Evolutionary conservation across 2,329 filamentous ascomycete species (phyloP).

Genomic region (Mariannaea sp.): DNA sequence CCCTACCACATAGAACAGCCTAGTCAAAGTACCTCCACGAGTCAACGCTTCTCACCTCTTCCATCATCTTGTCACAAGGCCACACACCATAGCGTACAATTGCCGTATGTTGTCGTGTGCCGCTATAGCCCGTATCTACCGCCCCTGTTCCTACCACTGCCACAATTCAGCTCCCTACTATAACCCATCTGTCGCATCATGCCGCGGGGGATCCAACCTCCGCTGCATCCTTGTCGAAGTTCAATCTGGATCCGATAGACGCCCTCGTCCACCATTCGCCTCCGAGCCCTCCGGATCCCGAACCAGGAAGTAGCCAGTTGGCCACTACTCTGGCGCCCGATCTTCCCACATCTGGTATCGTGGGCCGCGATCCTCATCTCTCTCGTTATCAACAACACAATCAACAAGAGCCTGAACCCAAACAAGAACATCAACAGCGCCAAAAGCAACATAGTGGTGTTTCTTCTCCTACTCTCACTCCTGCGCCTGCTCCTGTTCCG

Average conservation of each 20-base stretch:
- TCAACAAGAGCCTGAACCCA: no score
- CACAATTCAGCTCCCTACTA: conserved; percentile 33
- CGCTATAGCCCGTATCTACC: conserved; percentile 3
- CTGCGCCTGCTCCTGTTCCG: conserved; percentile 14
- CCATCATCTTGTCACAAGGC: conserved; percentile 28
- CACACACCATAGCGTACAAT: conserved; percentile 12
- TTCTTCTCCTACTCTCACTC: conserved; percentile 2
- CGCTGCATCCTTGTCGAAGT: conserved; percentile 54
- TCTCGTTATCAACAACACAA: conserved; percentile 24
- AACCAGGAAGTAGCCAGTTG: conserved; percentile 20
- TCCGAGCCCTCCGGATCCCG: conserved; percentile 33
- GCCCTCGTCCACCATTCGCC: conserved; percentile 35
- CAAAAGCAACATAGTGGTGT: neutral
- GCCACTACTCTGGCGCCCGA: conserved; percentile 2
- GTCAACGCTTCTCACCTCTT: conserved; percentile 6
- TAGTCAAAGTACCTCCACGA: neutral
- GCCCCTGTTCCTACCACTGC: neutral
- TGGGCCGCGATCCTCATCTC: conserved; percentile 24
- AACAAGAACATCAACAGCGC: conserved; percentile 5
- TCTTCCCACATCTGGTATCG: neutral
- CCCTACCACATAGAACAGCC: neutral
- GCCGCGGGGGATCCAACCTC: conserved; percentile 61
- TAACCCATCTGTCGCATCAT: conserved; percentile 48
- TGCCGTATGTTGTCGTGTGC: conserved; percentile 19
- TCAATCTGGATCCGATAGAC: conserved; percentile 64